Evolutionary conservation across 2,329 filamentous ascomycete genomes (phyloP).

Genomic region (Pseudonectria buxi): DNA sequence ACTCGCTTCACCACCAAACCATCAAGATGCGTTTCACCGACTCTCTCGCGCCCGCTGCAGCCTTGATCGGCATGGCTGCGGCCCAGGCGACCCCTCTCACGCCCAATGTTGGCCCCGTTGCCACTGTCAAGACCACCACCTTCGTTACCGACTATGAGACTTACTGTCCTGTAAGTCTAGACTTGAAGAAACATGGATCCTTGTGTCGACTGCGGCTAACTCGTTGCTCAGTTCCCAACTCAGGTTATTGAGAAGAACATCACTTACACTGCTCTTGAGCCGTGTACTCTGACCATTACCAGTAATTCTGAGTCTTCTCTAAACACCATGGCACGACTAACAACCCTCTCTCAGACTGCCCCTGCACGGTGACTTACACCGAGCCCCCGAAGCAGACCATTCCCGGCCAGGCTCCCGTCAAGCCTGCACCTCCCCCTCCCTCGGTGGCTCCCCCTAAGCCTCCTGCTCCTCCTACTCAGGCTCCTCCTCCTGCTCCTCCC

Average conservation of each 20-base stretch:
- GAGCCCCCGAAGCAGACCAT: slow-evolving; percentile 1
- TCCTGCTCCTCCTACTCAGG: slow-evolving; percentile 3
- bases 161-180: too few species aligned
- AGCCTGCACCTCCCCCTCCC: slow-evolving; percentile 6
- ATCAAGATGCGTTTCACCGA: too few species aligned
- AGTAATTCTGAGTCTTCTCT: slow-evolving; percentile 25
- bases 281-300: slow-evolving; percentile 38
- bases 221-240: slow-evolving; percentile 15
- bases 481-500: slow-evolving; percentile 7
- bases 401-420: slow-evolving; percentile 2
- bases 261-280: slow-evolving; percentile 37
- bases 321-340: slow-evolving; percentile 16
- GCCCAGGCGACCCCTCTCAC: too few species aligned
- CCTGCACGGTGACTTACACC: slow-evolving; percentile 35
- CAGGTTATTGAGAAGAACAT: slow-evolving; percentile 34
- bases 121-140: neutral
- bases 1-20: too few species aligned
- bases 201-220: neutral
- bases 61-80: too few species aligned
- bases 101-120: too few species aligned
- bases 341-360: slow-evolving; percentile 33
- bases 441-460: slow-evolving; percentile 4
- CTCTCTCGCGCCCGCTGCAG: too few species aligned
- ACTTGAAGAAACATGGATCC: neutral
- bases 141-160: too few species aligned